Evolutionary conservation across 2,329 filamentous ascomycete species (phyloP), one percentile per base, ranked within the genome.

Genomic region (Hymenoscyphus infarciens): DNA sequence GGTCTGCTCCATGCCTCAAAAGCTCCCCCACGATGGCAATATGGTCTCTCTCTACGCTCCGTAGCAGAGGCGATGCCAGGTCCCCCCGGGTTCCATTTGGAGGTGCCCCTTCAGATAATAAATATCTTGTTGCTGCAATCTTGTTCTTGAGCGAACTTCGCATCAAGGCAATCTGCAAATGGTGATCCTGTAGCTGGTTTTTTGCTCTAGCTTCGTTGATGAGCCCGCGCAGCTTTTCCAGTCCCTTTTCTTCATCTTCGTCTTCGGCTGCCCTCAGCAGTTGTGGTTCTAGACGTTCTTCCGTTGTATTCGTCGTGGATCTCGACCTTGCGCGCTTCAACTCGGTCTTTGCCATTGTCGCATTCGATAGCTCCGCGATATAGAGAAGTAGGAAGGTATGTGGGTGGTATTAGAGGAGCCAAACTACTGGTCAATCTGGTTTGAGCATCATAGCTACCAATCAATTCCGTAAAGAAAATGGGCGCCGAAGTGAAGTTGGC

Each of bases 61-160:
- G 62, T 11, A 70, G 57, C 16, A 71, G 53, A 11, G 69, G 68
- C 19, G 66, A 64, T 1, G 68, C 56, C 52, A 67, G 65, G 35
- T 69, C 70, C 19, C 66, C 67, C 39, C 61, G 10, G 4, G 64
- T 60, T 25, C 64, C 66, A 65, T 70, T 62, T 29, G 69, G 63
- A n/a, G 59, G 59, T 27, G 69, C 69, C 2, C 68, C 69, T 59
- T 64, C 39, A 19, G 56, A 57, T 15, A 71, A 56, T 19, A 71
- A 64, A 54, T 68, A 71, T 58, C 63, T 57, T 54, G 69, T 71
- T 15, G 64, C 65, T 27, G 38, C 61, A 35, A 68, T 42, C 45
- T 68, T 68, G 16, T 66, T 67, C 57, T 69, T 71, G 53, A 70
- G 68, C 1, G 68, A 64, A 56, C 67, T 69, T 64, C 68, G 65